A percentile compares a stretch with the other conserved stretches of the same genome.
phyloP scores from a whole-genome alignment of 306 rosid genomes.

The Oemleria cerasiformis region DNA sequence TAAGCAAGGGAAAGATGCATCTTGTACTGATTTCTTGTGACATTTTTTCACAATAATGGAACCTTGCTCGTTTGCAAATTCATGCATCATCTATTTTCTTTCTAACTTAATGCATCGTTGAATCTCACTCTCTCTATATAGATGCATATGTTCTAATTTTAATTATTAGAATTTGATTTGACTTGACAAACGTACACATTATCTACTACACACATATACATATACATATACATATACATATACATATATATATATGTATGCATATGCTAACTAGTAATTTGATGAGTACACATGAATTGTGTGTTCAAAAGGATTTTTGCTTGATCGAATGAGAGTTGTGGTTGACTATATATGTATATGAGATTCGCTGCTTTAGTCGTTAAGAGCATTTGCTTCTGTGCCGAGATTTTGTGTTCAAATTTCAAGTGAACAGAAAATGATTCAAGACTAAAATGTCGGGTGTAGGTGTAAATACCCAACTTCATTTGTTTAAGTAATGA shows the following conservation, averaged over 20 bases:
- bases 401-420: too few relatives aligned
- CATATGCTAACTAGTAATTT: background rate
- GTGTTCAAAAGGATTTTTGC: background rate
- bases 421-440: too few relatives aligned
- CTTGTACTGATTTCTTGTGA: conserved; percentile 11
- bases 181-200: background rate
- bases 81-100: conserved; percentile 11
- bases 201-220: too few relatives aligned
- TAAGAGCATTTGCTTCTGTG: too few relatives aligned
- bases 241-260: background rate
- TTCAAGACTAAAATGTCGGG: too few relatives aligned
- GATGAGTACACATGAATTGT: background rate
- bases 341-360: background rate
- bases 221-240: background rate
- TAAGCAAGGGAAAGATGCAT: conserved; percentile 4
- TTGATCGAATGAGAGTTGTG: background rate
- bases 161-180: background rate
- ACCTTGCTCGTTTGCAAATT: background rate
- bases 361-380: too few relatives aligned
- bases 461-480: too few relatives aligned
- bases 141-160: too few relatives aligned
- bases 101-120: conserved; percentile 6
- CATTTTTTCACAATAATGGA: conserved; percentile 9
- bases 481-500: too few relatives aligned
- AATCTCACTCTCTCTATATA: background rate